phyloP scores from a whole-genome alignment of 1,284 basidiomycete species.

The Laetiporus sulphureus region DNA sequence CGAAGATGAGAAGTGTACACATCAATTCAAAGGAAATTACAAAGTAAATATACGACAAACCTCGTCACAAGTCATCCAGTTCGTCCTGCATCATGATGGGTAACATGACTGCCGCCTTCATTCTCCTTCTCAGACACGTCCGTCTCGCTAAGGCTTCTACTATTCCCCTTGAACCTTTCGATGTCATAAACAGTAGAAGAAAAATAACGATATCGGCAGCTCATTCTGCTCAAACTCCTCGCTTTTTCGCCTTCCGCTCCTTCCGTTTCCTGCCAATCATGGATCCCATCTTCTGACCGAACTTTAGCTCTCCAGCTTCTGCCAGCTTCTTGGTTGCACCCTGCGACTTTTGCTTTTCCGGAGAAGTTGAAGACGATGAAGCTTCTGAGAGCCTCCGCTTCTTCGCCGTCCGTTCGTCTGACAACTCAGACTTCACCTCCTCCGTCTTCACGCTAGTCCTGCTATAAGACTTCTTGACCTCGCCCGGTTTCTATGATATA shows the following conservation, averaged over 20 bases:
- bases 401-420: conserved; percentile 16
- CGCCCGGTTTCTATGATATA: no score
- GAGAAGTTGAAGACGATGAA: no score
- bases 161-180: not conserved
- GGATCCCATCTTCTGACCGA: conserved; percentile 20
- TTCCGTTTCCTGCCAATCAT: conserved; percentile 30
- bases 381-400: conserved; percentile 21
- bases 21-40: no score
- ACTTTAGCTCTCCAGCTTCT: conserved; percentile 6
- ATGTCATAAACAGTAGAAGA: not conserved
- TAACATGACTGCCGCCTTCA: no score
- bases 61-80: no score
- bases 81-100: no score
- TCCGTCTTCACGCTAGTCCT: no score
- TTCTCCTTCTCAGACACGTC: no score
- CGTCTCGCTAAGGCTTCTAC: no score
- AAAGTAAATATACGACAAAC: no score
- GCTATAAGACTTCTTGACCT: no score
- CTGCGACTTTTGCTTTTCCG: conserved; percentile 10
- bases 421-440: conserved; percentile 16
- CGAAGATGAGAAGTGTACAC: no score
- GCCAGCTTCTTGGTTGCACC: conserved; percentile 8
- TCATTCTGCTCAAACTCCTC: not conserved
- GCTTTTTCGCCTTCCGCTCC: conserved; percentile 22
- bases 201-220: not conserved